Base-by-base conservation (phyloP, 1,284 basidiomycete genomes). In the Pseudozyma tsukubaensis region DNA sequence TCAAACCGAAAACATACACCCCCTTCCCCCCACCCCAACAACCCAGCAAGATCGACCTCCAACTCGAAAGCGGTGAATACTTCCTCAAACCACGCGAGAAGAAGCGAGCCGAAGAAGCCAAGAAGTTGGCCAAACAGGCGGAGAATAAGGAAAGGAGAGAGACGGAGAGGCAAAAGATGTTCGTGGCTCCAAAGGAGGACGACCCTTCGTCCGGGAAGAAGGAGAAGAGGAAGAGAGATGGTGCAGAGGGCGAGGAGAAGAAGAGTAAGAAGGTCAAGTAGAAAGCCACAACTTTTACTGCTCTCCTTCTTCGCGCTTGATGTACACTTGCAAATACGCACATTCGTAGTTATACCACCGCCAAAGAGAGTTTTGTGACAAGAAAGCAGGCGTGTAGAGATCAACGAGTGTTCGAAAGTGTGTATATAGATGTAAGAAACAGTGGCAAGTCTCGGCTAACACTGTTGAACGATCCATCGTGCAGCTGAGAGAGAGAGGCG, bases 11-110 rank as follows among this genome's bases (percentile, higher is more conserved):
- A 86, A 88, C 91, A n/a, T 99, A 99, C 85, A 99, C 97, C 13
- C 97, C 97, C 3, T 99, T 99, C 90, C 97, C 97, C 35, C 97
- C 97, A 29, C 88, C 95, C 6, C 97, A 97, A 81, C 88, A 90
- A 76, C 95, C 94, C 39, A 91, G 94, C 81, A 99, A 99, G 91
- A 88, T 98, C 83, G 96, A 99, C 85, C 85, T 95, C 59, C 92
- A 98, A 88, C 88, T 99, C 76, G 95, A 97, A 84, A 92, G 92
- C 5, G 96, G 96, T 34, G 70, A 86, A 89, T 89, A 24, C 87
- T 88, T 57, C 90, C 92, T 78, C 86, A 88, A 29, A 88, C 88
- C 71, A 86, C 88, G 84, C 86, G 90, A 83, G 90, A 89, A 85
- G 88, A 92, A 85, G 91, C 91, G 88, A 19, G 69, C 64, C 2